phyloP scores from a whole-genome alignment of 441 rosid species.

The Sinapis alba region DNA sequence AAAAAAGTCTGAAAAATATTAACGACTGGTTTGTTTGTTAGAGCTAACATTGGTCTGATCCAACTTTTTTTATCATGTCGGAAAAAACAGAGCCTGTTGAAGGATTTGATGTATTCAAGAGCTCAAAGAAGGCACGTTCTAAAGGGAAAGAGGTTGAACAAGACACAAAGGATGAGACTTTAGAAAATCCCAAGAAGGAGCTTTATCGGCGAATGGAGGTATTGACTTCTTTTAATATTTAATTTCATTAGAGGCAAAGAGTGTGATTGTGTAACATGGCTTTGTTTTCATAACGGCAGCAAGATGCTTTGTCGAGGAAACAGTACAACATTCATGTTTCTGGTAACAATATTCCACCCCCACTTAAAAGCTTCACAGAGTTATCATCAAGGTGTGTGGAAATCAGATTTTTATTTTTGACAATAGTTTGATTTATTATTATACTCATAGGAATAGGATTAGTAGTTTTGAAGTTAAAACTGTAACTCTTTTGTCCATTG shows the following conservation, averaged over 20 bases:
- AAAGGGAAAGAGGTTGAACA: constrained; percentile 30
- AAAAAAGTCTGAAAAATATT: not conserved
- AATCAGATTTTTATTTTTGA: not conserved
- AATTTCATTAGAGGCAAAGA: constrained; percentile 5
- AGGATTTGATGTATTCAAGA: constrained; percentile 78
- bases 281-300: constrained; percentile 43
- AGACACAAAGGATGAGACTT: constrained; percentile 36
- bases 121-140: constrained; percentile 44
- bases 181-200: constrained; percentile 53
- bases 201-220: constrained; percentile 72
- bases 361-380: constrained; percentile 69
- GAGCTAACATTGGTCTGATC: not conserved
- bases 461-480: not conserved
- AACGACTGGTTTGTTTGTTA: not conserved
- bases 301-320: constrained; percentile 71
- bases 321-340: constrained; percentile 75
- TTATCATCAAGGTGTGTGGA: constrained; percentile 62
- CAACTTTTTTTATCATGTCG: not conserved
- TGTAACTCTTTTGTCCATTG: not conserved
- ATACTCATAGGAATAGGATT: not conserved
- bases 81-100: constrained; percentile 52
- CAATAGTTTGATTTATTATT: not conserved
- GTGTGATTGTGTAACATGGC: constrained; percentile 1
- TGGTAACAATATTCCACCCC: constrained; percentile 74
- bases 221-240: not conserved